Base-by-base conservation (phyloP, 139 green algal species). In the Haematococcus sp. region DNA sequence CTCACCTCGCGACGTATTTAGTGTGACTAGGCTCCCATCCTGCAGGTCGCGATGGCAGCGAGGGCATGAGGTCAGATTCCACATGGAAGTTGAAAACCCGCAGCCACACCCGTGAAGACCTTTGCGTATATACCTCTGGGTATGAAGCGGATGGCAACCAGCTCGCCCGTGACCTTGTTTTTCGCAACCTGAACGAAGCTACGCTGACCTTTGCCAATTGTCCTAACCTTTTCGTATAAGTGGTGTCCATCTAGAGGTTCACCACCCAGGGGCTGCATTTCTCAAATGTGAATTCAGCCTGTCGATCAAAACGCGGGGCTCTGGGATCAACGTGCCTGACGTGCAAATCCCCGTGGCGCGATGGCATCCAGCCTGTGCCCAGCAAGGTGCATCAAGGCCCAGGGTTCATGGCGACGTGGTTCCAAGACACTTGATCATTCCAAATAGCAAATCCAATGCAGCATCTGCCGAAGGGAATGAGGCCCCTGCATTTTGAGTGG, bases 121-220 rank as follows among this genome's bases (percentile, higher is more conserved):
- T 54, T 30, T 31, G 22, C n/a, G 19, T 7, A 34, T 30, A 3
- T 7, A 56, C 56, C 32, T 35, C 54, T 68, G 34, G 55, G 35
- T 13, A 54, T 76, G 33, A 59, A 59, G 32, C 86, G 87, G 13
- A 88, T 83, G 0, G 80, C 77, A 9, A 87, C 83, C 13, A 92
- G 75, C 69, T 90, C 77, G 7, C 89, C 89, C 0, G 88, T 97
- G 3, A 63, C 70, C 33, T 34, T 44, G 58, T 76, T 73, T 13
- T 23, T 35, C 3, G 76, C 76, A 4, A 77, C 52, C 25, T 77
- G 63, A 43, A 75, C 70, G 16, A 71, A 44, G 35, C 4, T 44
- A 4, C 44, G 28, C 31, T 44, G 31, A 33, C 70, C 73, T 16
- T 27, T 59, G 23, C 68, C 70, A 25, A 82, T 51, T 13, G 55